Evolutionary conservation across 2,329 filamentous ascomycete genomes (phyloP), one percentile per base, ranked within the genome.

Genomic region (Diplodia corticola): DNA sequence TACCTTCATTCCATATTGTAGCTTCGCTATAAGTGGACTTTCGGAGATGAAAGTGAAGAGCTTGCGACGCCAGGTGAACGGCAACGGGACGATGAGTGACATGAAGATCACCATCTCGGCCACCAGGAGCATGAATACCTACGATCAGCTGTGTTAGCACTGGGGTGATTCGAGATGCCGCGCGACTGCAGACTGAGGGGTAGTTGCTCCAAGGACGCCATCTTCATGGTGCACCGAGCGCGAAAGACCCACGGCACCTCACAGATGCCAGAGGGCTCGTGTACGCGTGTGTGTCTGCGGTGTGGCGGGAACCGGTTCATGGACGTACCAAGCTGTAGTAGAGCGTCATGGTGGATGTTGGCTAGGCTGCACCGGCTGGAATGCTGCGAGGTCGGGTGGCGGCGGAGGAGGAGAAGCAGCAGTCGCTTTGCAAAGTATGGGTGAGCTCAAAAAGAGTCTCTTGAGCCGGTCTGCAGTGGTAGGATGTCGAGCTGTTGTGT

Each of bases 1-100:
- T n/a, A 88, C 88, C 86, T 97, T 98, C 82, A 99, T 86, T 74
- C 93, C 94, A 83, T 99, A 97, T 84, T 98, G 94, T 70, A 98
- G 79, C 79, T 98, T 97, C 48, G 93, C 95, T 67, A 99, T 86
- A 53, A 89, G 75, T 4, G 87, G 90, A 77, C 89, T 96, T 76
- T 94, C 92, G 63, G 93, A 97, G 76, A 99, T 93, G 87, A 99
- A 99, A 73, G 90, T 92, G 78, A 97, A 97, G 77, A 97, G 88
- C 82, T 88, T 92, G 76, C 92, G 89, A 81, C 92, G 92, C 78
- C 91, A 80, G 70, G 86, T 88, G 83, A 96, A 97, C 53, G 95
- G 95, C 73, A 98, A 86, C 26, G 95, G 95, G 65, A 99, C 78
- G 80, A 94, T 88, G 73, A 94, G 85, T 71, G 91, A 82, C 84